Conservation (phyloP, 768 basidiomycete species). For the Suillus discolor region DNA sequence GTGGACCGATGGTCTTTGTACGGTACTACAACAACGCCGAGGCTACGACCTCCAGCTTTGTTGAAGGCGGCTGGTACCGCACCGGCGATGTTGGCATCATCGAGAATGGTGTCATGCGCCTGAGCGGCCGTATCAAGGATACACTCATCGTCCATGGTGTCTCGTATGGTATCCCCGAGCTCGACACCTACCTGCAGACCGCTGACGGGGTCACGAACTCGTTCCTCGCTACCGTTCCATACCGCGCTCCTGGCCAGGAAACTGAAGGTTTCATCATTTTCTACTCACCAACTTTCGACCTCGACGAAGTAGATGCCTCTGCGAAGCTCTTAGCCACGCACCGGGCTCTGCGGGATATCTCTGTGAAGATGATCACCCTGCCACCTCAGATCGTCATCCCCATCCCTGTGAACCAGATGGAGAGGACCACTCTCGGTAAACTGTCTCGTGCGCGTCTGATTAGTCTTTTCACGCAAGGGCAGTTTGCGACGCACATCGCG, state of each 20-base stretch:
- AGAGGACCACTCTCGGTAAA: slow-evolving; percentile 47
- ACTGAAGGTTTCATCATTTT: slow-evolving; percentile 45
- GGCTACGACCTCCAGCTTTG: slow-evolving; percentile 51
- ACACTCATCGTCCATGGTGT: slow-evolving; percentile 43
- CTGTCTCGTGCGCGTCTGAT: slow-evolving; percentile 41
- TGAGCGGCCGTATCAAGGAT: slow-evolving; percentile 43
- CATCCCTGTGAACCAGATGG: slow-evolving; percentile 38
- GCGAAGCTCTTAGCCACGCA: slow-evolving; percentile 27
- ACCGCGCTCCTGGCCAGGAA: slow-evolving; percentile 37
- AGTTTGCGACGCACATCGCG: slow-evolving; percentile 30
- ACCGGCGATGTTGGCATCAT: slow-evolving; percentile 57
- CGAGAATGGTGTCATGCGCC: slow-evolving; percentile 33
- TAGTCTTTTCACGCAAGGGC: slow-evolving; percentile 38
- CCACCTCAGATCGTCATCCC: slow-evolving; percentile 42
- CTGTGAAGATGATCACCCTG: slow-evolving; percentile 33
- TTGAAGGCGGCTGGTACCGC: slow-evolving; percentile 54
- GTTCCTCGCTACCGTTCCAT: slow-evolving; percentile 36
- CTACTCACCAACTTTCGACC: slow-evolving; percentile 32
- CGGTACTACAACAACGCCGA: slow-evolving; percentile 51
- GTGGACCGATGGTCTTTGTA: slow-evolving; percentile 39
- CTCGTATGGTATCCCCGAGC: slow-evolving; percentile 37
- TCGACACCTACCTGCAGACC: slow-evolving; percentile 40
- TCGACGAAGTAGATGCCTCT: slow-evolving; percentile 27
- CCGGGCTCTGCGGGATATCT: slow-evolving; percentile 31
- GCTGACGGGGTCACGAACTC: slow-evolving; percentile 36